Percentiles rank a stretch among this genome's conserved stretches.
These are phyloP conservation scores for Lycium barbarum DNA, from an alignment of 257 asterid genomes.

Conservation along the genomic window DNA sequence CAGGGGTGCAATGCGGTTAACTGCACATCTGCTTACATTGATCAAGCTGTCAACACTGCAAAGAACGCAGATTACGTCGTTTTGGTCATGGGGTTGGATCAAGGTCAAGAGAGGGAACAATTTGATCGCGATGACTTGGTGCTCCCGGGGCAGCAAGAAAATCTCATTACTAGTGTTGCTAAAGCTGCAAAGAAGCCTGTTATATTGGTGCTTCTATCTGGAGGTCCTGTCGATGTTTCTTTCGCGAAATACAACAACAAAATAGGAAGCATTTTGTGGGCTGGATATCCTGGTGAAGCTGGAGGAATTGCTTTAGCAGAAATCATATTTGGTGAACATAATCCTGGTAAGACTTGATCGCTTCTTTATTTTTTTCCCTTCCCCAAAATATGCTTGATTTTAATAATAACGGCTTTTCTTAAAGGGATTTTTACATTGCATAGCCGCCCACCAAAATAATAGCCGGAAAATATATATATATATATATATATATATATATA, in stretches of 20 bases:
- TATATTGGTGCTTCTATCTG: conserved; percentile 67
- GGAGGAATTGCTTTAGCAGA: conserved; percentile 81
- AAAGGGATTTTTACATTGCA: too few species aligned
- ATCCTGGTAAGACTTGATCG: conserved; percentile 62
- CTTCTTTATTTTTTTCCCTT: neutral
- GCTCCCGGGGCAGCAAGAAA: conserved; percentile 82
- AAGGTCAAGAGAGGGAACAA: conserved; percentile 62
- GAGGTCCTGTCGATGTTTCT: conserved; percentile 76
- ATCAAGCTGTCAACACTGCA: conserved; percentile 55
- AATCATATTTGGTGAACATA: conserved; percentile 74
- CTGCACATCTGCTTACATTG: conserved; percentile 52
- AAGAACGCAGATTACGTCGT: conserved; percentile 65
- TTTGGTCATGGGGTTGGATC: conserved; percentile 86
- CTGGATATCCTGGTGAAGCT: conserved; percentile 91
- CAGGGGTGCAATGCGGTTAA: conserved; percentile 60
- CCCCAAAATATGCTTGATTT: neutral
- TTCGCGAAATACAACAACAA: conserved; percentile 64
- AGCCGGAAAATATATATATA: too few species aligned
- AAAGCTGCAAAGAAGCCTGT: conserved; percentile 71
- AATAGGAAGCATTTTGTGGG: conserved; percentile 83
- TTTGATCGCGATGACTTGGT: conserved; percentile 60
- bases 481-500: too few species aligned
- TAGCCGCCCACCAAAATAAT: too few species aligned
- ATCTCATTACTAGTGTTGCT: conserved; percentile 61
- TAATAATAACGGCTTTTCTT: neutral